phyloP scores from a whole-genome alignment of 73 alveolate genomes.

The Tetrahymena elliotti region DNA sequence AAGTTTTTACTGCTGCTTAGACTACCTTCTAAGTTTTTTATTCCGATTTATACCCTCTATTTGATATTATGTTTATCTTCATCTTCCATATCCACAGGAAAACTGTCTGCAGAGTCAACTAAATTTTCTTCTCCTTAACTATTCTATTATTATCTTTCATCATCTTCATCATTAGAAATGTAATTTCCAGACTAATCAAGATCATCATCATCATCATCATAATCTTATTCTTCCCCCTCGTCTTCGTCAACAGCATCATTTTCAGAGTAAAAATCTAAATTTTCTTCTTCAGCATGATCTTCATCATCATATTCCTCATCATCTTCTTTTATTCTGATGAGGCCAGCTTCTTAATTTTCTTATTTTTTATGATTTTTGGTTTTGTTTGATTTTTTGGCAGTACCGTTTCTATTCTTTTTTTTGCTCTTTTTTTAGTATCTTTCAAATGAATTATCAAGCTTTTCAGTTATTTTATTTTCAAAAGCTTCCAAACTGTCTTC shows the following conservation, averaged over 20 bases:
- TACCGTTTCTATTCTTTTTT: neutral
- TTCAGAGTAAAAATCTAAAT: neutral
- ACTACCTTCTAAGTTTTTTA: neutral
- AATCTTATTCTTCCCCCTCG: neutral
- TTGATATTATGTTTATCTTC: neutral
- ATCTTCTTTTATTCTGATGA: neutral
- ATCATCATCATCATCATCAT: neutral
- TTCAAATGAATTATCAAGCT: neutral
- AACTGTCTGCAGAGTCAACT: neutral
- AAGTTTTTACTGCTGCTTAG: neutral
- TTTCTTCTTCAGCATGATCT: neutral
- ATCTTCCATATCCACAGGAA: neutral
- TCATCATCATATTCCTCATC: neutral
- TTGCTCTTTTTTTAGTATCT: neutral
- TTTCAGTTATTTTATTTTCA: neutral
- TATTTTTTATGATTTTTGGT: neutral
- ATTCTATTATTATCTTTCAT: neutral
- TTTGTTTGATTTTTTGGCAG: neutral
- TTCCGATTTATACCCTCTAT: neutral
- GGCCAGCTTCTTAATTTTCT: neutral
- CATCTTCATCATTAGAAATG: neutral
- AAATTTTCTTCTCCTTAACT: neutral
- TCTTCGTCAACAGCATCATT: neutral
- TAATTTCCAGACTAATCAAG: neutral
- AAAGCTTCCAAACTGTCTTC: neutral